Evolutionary conservation across 139 green algal genomes (phyloP), one percentile per base, ranked within the genome.

Genomic region (Limnomonas spitsbergensis): DNA sequence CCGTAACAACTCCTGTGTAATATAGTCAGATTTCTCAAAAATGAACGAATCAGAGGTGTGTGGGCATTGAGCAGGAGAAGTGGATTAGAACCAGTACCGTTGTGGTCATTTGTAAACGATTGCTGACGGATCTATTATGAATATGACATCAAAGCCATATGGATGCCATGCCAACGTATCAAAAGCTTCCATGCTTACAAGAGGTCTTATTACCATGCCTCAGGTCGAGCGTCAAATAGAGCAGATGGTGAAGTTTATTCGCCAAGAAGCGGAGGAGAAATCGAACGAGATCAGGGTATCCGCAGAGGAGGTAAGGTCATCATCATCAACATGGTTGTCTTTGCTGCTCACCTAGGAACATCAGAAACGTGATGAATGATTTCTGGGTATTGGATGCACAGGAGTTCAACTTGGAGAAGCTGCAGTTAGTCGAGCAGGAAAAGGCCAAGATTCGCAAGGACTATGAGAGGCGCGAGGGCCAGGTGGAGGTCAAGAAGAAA

Each of bases 351-450:
- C 20, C 24, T 56, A 56, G 69, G n/a, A 36, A 24, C 24, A 75
- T 75, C 24, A 24, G 2, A 2, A 4, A 53, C 37, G 38, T 37
- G n/a, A n/a, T n/a, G n/a, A n/a, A n/a, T n/a, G n/a, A n/a, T n/a
- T n/a, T n/a, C n/a, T n/a, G n/a, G n/a, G n/a, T n/a, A n/a, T n/a
- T n/a, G 14, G 47, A 61, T 61, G 47, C 79, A 66, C 88, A 95
- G 93, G 95, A 99, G 84, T 99, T 98, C 84, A 98, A 98, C 85
- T 92, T 98, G 35, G 93, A 97, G 80, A 98, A 98, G 88, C 85
- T 98, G 76, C 91, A 98, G 84, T 80, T 99, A 40, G 85, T 99
- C 32, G 96, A 99, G 80, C 86, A 92, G 29, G 96, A 99, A 85
- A 99, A 99, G 87, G 81, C 87, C 2, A 94, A 94, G 53, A 95